These are phyloP conservation scores for Darksidea phi DNA, from an alignment of 495 filamentous ascomycete species.

Conservation along the genomic window DNA sequence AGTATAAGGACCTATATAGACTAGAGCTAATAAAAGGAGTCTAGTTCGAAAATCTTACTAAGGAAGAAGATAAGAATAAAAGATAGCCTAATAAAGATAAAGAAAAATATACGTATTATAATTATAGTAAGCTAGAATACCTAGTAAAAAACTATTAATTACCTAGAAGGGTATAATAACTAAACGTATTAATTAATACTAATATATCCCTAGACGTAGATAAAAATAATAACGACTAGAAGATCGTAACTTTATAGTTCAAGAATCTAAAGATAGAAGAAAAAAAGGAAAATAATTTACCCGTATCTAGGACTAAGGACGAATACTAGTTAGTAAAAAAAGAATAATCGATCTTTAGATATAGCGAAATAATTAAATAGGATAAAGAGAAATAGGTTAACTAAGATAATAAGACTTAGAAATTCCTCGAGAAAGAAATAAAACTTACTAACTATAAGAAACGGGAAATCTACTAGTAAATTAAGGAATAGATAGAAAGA, in stretches of 20 bases:
- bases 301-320: neutral
- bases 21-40: neutral
- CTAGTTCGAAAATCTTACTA: neutral
- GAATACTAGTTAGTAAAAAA: neutral
- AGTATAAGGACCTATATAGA: neutral
- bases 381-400: too few relatives aligned
- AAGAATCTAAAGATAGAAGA: neutral
- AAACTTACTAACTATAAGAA: too few relatives aligned
- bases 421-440: too few relatives aligned
- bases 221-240: neutral
- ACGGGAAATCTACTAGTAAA: too few relatives aligned
- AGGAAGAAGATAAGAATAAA: neutral
- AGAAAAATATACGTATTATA: neutral
- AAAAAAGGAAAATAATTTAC: neutral
- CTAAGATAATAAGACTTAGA: too few relatives aligned
- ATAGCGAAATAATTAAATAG: too few relatives aligned
- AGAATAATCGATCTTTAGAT: too few relatives aligned
- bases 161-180: neutral
- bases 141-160: neutral
- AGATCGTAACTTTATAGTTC: neutral
- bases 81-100: neutral
- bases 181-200: neutral
- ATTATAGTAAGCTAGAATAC: neutral
- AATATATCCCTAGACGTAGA: neutral
- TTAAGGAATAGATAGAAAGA: too few relatives aligned